Conservation (phyloP, 2,329 filamentous ascomycete genomes). For the Fusarium graminum region DNA sequence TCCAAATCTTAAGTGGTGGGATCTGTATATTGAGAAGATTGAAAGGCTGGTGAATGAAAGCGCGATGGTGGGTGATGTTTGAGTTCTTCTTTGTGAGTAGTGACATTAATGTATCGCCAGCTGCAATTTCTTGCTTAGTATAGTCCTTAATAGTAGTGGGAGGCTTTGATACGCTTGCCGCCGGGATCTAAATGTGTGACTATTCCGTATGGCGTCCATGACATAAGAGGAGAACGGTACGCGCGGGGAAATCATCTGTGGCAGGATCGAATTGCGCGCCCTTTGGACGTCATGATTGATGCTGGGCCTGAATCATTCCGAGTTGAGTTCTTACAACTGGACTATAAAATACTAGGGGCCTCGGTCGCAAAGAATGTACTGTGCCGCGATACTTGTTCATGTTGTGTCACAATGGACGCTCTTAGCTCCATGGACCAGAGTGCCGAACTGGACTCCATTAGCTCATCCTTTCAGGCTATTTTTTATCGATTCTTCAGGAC, state of each 20-base stretch:
- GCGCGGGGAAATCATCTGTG: constrained; percentile 8
- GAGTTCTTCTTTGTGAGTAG: background rate
- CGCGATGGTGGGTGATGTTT: background rate
- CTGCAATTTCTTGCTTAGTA: background rate
- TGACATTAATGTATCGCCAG: background rate
- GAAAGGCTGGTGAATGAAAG: background rate
- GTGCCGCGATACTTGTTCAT: fast-evolving
- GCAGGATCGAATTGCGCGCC: background rate
- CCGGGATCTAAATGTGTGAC: background rate
- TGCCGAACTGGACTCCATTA: constrained; percentile 6
- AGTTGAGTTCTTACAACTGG: fast-evolving
- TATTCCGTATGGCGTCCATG: background rate
- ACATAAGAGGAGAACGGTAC: constrained; percentile 3
- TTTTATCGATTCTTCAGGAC: constrained; percentile 14
- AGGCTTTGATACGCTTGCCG: fast-evolving
- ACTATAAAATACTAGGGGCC: background rate
- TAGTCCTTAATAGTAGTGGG: background rate
- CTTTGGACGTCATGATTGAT: background rate
- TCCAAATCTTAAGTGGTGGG: constrained; percentile 4
- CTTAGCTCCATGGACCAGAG: background rate
- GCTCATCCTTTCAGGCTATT: constrained; percentile 9
- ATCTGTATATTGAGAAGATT: background rate
- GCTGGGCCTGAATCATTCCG: background rate
- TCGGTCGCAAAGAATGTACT: fast-evolving
- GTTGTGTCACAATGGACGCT: background rate